Percentiles rank a stretch among this genome's conserved stretches.
Conservation (phyloP, 2,329 filamentous ascomycete species). For the Colletotrichum euphorbiae region DNA sequence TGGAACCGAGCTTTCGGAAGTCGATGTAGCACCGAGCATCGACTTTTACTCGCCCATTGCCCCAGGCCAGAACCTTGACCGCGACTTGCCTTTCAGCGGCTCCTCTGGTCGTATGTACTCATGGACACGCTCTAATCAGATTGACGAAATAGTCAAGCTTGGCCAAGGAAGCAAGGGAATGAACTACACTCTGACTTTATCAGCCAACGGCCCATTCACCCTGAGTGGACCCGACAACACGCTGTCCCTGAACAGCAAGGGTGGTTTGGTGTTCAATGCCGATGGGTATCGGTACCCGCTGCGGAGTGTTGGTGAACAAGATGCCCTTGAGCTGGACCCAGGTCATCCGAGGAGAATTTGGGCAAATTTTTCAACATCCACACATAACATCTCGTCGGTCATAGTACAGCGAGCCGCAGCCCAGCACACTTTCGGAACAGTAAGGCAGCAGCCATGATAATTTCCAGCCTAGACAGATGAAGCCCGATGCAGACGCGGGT, state of each 20-base stretch:
- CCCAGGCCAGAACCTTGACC: conserved; percentile 59
- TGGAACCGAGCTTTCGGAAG: conserved; percentile 47
- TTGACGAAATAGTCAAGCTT: conserved; percentile 40
- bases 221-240: conserved; percentile 14
- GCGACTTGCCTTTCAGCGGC: conserved; percentile 42
- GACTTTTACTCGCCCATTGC: conserved; percentile 51
- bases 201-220: conserved; percentile 38
- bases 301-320: conserved; percentile 54
- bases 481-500: too few species aligned
- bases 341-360: conserved; percentile 64
- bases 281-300: conserved; percentile 60
- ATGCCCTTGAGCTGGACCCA: conserved; percentile 60
- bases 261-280: conserved; percentile 6
- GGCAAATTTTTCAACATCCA: conserved; percentile 59
- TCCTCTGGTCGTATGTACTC: conserved; percentile 44
- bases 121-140: conserved; percentile 46
- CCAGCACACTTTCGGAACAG: too few species aligned
- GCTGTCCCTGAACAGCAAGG: background rate
- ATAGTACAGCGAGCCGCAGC: too few species aligned
- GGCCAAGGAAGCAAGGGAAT: conserved; percentile 57
- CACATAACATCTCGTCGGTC: too few species aligned
- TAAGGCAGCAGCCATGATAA: too few species aligned
- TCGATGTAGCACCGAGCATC: conserved; percentile 49
- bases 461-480: too few species aligned
- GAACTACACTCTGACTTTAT: conserved; percentile 56